Evolutionary conservation across 345 rosid species (phyloP), one percentile per base, ranked within the genome.

Genomic region (Euphorbia tirucalli): DNA sequence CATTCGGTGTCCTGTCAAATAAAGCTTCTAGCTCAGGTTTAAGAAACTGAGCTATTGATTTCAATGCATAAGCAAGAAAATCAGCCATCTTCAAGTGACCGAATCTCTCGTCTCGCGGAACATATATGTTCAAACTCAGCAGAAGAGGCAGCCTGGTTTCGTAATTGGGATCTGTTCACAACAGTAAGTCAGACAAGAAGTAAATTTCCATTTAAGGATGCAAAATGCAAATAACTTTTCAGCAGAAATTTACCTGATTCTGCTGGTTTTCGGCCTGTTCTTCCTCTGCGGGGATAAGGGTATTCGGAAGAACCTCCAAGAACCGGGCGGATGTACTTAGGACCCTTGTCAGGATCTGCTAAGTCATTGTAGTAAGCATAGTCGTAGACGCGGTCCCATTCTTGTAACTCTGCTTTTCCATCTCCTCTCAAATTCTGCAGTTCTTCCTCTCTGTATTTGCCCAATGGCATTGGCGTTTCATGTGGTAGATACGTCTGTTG

Each of bases 241-340:
- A 28, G 0, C 30, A 21, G 44, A 24, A 14, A 41, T 60, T 55
- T 49, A 83, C 84, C 84, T 64, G 84, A 50, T 56, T 76, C 37
- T 31, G 76, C 32, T 7, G 78, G 81, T 24, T 79, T 39, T 54
- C 87, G 73, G 66, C 87, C 78, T 5, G 87, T 84, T 69, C 87
- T 84, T 57, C 81, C 85, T 41, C 87, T 77, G 30, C 87, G 80
- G 66, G 87, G 87, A 69, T 81, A 84, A 48, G 87, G 87, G 31
- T 76, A 77, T 28, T 81, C 69, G 18, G 70, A 0, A 5, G 88
- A 82, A 13, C 86, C 88, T 11, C 85, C 88, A 41, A 85, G 85
- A 70, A 80, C 61, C 2, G 85, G 82, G 54, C 85, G 80, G 37
- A 65, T 82, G 68, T 68, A 70, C n/a, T 71, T 37, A 1, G 68